These are phyloP conservation scores for Beauveria varroae DNA, from an alignment of 2,329 filamentous ascomycete genomes.

Conservation along the genomic window DNA sequence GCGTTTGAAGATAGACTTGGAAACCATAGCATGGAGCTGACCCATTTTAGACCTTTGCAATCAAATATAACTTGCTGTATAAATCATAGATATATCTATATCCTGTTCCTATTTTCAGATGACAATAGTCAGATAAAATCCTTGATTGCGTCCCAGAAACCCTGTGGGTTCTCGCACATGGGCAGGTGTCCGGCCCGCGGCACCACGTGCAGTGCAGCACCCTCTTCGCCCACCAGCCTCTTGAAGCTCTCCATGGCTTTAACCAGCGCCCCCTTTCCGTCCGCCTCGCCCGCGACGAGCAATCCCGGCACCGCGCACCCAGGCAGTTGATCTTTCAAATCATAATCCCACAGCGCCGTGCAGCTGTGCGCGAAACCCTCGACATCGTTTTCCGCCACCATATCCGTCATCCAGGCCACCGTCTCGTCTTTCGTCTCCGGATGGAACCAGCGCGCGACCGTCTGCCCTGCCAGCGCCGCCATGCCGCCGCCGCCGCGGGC, in stretches of 20 bases:
- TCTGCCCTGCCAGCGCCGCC: conserved; percentile 58
- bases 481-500: conserved; percentile 56
- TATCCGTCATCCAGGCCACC: conserved; percentile 52
- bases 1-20: background rate
- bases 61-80: background rate
- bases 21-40: background rate
- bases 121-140: conserved; percentile 42
- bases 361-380: conserved; percentile 62
- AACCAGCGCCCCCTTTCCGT: conserved; percentile 63
- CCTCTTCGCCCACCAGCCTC: conserved; percentile 43
- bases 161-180: conserved; percentile 68
- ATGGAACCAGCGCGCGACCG: conserved; percentile 75
- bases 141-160: conserved; percentile 57
- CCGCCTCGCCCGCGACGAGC: conserved; percentile 65
- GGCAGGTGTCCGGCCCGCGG: conserved; percentile 71
- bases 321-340: conserved; percentile 51
- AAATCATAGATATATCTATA: background rate
- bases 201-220: conserved; percentile 55
- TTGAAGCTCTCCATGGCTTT: conserved; percentile 74
- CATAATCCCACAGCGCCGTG: conserved; percentile 64
- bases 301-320: conserved; percentile 50
- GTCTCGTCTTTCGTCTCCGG: conserved; percentile 34
- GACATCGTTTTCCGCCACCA: conserved; percentile 63
- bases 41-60: background rate
- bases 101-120: background rate